A percentile compares a stretch with the other conserved stretches of the same genome.
These are phyloP conservation scores for Phalaenopsis aphrodite DNA, from an alignment of 106 monocot genomes.

Conservation along the genomic window DNA sequence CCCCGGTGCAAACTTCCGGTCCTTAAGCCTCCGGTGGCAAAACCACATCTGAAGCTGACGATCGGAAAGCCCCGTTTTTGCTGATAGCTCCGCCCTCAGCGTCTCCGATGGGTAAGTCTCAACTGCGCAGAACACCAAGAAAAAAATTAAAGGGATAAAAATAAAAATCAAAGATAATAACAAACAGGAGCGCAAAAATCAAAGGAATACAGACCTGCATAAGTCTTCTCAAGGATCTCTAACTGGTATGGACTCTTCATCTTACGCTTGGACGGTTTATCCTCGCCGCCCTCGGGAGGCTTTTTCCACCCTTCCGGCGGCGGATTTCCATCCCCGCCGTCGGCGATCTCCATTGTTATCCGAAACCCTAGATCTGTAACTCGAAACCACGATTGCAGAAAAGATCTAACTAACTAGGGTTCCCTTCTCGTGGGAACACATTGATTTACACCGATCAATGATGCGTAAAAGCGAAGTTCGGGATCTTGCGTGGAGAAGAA, in stretches of 20 bases:
- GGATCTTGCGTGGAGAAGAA: slow-evolving; percentile 8
- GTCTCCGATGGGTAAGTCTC: slow-evolving; percentile 77
- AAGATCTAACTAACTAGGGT: neutral
- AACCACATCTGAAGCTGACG: slow-evolving; percentile 99
- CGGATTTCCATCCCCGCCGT: slow-evolving; percentile 18
- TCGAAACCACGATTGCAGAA: neutral
- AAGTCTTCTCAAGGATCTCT: slow-evolving; percentile 89
- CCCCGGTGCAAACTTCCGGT: slow-evolving; percentile 44
- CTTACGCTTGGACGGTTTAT: slow-evolving; percentile 67
- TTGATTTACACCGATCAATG: slow-evolving; percentile 13
- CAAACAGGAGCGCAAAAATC: neutral
- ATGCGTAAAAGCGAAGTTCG: neutral
- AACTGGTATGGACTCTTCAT: slow-evolving; percentile 97
- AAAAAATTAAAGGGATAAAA: slow-evolving; percentile 10
- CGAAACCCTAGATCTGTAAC: slow-evolving; percentile 13
- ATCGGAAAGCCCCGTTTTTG: slow-evolving; percentile 74
- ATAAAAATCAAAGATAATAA: slow-evolving; percentile 12
- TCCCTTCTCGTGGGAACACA: neutral
- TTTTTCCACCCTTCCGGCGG: slow-evolving; percentile 28
- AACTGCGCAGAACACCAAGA: slow-evolving; percentile 30
- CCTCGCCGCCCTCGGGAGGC: slow-evolving; percentile 23
- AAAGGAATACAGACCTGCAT: slow-evolving; percentile 44
- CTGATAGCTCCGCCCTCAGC: slow-evolving; percentile 68
- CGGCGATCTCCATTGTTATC: slow-evolving; percentile 13
- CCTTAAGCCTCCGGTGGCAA: slow-evolving; percentile 90